Conservation (phyloP, 257 asterid genomes). For the Lycium barbarum region DNA sequence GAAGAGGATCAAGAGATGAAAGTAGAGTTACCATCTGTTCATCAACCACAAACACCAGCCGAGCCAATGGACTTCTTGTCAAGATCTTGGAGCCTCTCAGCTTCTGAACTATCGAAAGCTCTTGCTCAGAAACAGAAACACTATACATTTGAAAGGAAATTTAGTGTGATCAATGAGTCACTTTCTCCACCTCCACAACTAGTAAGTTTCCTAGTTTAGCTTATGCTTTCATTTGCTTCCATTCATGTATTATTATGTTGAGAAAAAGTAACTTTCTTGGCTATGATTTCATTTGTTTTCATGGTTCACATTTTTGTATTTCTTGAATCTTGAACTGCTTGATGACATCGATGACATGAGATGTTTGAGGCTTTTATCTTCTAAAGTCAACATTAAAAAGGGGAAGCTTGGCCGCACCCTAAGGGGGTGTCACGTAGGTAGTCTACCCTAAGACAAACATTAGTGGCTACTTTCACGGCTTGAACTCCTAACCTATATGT, state of each 20-base stretch:
- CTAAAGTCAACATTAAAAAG: not conserved
- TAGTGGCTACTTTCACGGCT: not conserved
- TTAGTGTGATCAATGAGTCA: conserved; percentile 45
- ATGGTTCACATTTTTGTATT: not conserved
- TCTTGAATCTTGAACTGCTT: not conserved
- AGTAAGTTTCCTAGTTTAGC: conserved; percentile 45
- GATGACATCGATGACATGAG: not conserved
- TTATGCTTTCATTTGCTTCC: not conserved
- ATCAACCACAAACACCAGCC: conserved; percentile 81
- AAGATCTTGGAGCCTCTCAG: conserved; percentile 88
- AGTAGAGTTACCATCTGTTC: conserved; percentile 54
- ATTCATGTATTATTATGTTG: not conserved
- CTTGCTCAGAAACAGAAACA: conserved; percentile 57
- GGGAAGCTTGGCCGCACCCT: not conserved
- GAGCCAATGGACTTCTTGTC: conserved; percentile 91
- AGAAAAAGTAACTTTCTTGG: not conserved
- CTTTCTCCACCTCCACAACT: conserved; percentile 34
- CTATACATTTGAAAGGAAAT: conserved; percentile 48
- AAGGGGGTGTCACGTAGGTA: not conserved
- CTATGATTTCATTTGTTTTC: not conserved
- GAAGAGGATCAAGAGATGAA: conserved; percentile 46
- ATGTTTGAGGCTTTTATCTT: not conserved
- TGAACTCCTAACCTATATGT: not conserved
- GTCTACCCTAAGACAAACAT: not conserved
- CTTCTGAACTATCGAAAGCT: conserved; percentile 71